Base-by-base conservation (phyloP, 2,329 filamentous ascomycete genomes). In the Pseudonectria foliicola region DNA sequence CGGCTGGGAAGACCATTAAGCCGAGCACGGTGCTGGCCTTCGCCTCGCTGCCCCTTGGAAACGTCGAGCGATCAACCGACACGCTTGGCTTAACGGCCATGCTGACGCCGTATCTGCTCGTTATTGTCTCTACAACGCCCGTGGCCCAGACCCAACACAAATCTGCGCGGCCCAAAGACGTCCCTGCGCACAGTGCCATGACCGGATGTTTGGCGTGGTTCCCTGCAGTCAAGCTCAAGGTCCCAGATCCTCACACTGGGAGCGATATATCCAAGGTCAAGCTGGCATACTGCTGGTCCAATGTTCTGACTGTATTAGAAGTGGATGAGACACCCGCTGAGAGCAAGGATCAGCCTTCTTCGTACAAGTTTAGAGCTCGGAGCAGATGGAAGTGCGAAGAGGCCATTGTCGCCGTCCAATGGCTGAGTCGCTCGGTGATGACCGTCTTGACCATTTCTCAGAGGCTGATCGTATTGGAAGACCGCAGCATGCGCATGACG, bases 171-270 rank as follows among this genome's bases (percentile, higher is more conserved):
- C 90, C 92, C 4, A 96, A 93, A 55, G 90, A 96, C 46, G 78
- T 96, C 8, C 80, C 80, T 18, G 85, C 86, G 2, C 90, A 98
- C 56, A 86, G 88, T 54, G 81, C 90, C 13, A 80, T 98, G 73
- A 95, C 85, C 32, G 93, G 90, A 3, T 95, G 90, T 50, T 63
- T 98, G 32, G 88, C 92, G 24, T 98, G 92, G 92, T 98, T 98
- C 55, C 92, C 92, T 3, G 88, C 89, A 2, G 92, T 98, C 29
- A 92, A 85, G 54, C 68, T 98, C 28, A 96, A 96, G 59, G 75
- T 77, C 12, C 74, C 78, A 8, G 80, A 87, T 42, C 67, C 75
- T 2, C 70, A 75, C 30, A 77, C 75, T 1, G 79, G 77, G 5
- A 82, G 79, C 49, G 75, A 80, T 7, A 71, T 81, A 8, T 89